phyloP scores from a whole-genome alignment of 495 filamentous ascomycete species.

The Podospora tetraspora region DNA sequence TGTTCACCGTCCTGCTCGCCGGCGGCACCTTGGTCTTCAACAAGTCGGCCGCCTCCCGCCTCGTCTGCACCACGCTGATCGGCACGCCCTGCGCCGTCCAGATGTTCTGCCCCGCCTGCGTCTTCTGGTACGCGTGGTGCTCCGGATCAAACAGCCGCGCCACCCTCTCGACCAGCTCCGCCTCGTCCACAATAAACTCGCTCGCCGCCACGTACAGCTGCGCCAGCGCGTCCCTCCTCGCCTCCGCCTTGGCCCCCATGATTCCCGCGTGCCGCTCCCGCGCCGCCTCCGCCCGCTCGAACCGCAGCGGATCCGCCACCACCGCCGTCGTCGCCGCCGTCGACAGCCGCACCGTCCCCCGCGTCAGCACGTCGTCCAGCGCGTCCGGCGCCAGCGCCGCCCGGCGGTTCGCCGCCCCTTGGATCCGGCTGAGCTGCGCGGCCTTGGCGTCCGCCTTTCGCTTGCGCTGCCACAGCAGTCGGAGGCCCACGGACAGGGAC shows the following conservation, averaged over 20 bases:
- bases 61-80: constrained; percentile 27
- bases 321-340: constrained; percentile 29
- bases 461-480: constrained; percentile 38
- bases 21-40: constrained; percentile 12
- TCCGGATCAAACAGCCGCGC: constrained; percentile 34
- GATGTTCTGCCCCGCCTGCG: constrained; percentile 30
- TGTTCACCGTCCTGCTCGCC: constrained; percentile 23
- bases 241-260: constrained; percentile 28
- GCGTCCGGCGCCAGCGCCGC: constrained; percentile 36
- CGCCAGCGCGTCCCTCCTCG: constrained; percentile 40
- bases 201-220: constrained; percentile 44
- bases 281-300: constrained; percentile 27
- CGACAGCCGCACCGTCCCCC: constrained; percentile 30
- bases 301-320: constrained; percentile 30
- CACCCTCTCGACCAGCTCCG: constrained; percentile 35
- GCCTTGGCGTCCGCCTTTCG: constrained; percentile 14
- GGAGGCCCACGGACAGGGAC: constrained; percentile 34
- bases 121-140: constrained; percentile 8
- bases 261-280: constrained; percentile 19
- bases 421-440: constrained; percentile 10
- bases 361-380: constrained; percentile 41
- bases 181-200: constrained; percentile 43
- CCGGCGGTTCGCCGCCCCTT: constrained; percentile 20
- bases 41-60: constrained; percentile 18
- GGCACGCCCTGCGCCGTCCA: constrained; percentile 35